Conservation (phyloP, 805 yeast species). For the Teunomyces cretensis region DNA sequence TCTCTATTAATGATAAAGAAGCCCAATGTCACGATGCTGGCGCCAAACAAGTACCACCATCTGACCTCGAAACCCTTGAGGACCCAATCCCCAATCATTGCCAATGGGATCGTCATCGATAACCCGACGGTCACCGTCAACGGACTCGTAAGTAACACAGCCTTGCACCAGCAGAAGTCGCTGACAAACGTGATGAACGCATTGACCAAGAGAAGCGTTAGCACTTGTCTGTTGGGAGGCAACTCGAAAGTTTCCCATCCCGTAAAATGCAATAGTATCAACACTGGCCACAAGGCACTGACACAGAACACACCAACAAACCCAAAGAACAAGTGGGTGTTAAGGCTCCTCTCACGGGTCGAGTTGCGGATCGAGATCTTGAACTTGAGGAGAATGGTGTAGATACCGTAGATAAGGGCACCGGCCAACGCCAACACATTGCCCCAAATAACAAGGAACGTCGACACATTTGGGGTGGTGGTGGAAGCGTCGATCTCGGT, state of each 20-base stretch:
- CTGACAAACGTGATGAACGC: constrained; percentile 79
- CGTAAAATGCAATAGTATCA: constrained; percentile 59
- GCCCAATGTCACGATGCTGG: constrained; percentile 73
- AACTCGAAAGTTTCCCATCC: constrained; percentile 71
- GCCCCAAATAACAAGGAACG: constrained; percentile 51
- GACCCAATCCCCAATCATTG: constrained; percentile 86
- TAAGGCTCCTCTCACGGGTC: constrained; percentile 68
- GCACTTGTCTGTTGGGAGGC: constrained; percentile 56
- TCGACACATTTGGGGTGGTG: constrained; percentile 21
- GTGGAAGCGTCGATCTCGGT: constrained; percentile 63
- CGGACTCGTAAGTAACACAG: constrained; percentile 91
- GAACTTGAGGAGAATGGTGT: constrained; percentile 79
- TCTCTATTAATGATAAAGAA: constrained; percentile 81
- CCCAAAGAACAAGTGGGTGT: constrained; percentile 89
- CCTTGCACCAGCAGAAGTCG: constrained; percentile 95
- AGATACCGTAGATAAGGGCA: constrained; percentile 88
- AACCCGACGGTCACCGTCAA: constrained; percentile 94
- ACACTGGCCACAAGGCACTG: constrained; percentile 77
- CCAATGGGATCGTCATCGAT: constrained; percentile 89
- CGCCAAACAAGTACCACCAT: constrained; percentile 71
- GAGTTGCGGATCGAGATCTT: constrained; percentile 47
- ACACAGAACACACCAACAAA: constrained; percentile 87
- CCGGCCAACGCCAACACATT: constrained; percentile 78
- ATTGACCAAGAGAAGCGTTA: constrained; percentile 58
- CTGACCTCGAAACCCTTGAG: constrained; percentile 65